Conservation (phyloP, 164 flowering plant species). For the Saururus chinensis region DNA sequence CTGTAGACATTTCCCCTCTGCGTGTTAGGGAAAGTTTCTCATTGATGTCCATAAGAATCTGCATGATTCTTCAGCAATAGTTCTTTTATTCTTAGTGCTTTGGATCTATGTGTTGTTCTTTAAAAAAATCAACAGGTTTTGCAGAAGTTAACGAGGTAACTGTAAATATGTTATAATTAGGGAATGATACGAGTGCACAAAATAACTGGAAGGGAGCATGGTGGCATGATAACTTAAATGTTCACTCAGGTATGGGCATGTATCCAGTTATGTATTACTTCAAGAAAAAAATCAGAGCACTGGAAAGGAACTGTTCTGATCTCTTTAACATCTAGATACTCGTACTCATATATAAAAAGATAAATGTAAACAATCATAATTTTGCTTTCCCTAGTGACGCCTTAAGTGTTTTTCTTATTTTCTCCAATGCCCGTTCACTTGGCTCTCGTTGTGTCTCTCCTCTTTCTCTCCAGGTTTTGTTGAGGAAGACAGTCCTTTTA, state of each 20-base stretch:
- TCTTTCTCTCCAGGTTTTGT: constrained; percentile 48
- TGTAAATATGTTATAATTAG: constrained; percentile 36
- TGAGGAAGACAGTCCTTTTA: constrained; percentile 81
- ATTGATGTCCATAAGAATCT: neutral
- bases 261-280: neutral
- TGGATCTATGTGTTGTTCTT: neutral
- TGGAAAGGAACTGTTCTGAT: neutral
- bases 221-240: constrained; percentile 82
- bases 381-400: too few species aligned
- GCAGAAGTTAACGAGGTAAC: neutral
- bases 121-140: neutral
- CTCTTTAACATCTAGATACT: neutral
- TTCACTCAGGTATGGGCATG: constrained; percentile 52
- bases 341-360: too few species aligned
- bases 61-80: neutral
- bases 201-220: constrained; percentile 97
- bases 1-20: neutral
- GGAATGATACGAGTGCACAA: constrained; percentile 74
- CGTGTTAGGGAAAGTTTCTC: neutral
- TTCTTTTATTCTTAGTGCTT: neutral
- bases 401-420: neutral
- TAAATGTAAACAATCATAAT: too few species aligned
- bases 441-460: neutral
- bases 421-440: neutral
- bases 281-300: neutral